These are phyloP conservation scores for Aspergillus funiculosus DNA, from an alignment of 495 filamentous ascomycete genomes.

Conservation along the genomic window DNA sequence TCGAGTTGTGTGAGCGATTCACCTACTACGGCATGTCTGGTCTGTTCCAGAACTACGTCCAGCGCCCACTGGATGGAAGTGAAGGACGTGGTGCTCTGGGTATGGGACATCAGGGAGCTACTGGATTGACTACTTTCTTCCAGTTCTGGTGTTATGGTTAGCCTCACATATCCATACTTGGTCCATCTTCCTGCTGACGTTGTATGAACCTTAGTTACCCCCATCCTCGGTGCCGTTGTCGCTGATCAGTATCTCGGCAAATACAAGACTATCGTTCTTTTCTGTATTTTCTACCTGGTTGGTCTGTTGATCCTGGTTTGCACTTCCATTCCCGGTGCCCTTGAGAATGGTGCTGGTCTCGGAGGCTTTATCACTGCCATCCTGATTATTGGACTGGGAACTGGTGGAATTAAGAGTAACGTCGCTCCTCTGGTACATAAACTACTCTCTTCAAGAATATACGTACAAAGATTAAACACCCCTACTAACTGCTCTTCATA, in stretches of 20 bases:
- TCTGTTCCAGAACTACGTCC: constrained; percentile 55
- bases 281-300: constrained; percentile 44
- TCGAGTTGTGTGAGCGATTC: constrained; percentile 64
- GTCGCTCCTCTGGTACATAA: constrained; percentile 37
- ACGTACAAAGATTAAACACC: neutral
- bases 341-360: constrained; percentile 43
- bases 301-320: constrained; percentile 47
- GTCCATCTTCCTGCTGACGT: neutral
- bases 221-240: constrained; percentile 54
- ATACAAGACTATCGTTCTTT: constrained; percentile 62
- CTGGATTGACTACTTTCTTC: constrained; percentile 56
- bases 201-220: constrained; percentile 38
- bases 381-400: constrained; percentile 44
- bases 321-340: constrained; percentile 42
- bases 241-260: constrained; percentile 63
- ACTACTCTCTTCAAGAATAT: neutral
- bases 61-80: constrained; percentile 42
- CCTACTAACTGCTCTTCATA: constrained; percentile 20
- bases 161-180: constrained; percentile 1
- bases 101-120: constrained; percentile 49
- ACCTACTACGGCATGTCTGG: constrained; percentile 58
- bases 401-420: constrained; percentile 74
- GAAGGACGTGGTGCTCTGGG: constrained; percentile 52
- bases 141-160: constrained; percentile 55
- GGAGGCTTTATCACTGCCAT: constrained; percentile 46